Evolutionary conservation across 2,329 filamentous ascomycete genomes (phyloP), one percentile per base, ranked within the genome.

Genomic region (Sporothrix mexicana): DNA sequence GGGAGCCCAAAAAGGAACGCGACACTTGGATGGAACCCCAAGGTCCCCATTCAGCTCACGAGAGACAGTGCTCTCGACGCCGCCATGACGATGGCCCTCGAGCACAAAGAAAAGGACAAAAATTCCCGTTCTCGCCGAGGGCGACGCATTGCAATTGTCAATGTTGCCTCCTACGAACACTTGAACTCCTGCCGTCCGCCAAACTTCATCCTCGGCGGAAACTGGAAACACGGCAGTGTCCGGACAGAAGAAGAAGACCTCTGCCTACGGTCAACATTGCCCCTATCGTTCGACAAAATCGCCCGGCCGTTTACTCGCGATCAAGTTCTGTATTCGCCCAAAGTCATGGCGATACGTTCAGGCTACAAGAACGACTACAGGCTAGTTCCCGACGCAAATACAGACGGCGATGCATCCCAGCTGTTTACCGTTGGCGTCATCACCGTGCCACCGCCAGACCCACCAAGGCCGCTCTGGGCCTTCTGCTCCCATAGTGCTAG

Each of bases 161-260:
- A 92, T 77, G 88, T 92, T 8, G 36, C 23, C 10, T 64, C 61
- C 41, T 17, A 64, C 41, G 36, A 1, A 8, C 15, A n/a, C 6
- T 36, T 5, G 4, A 12, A 9, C 2, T 8, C 61, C 81, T 90
- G 91, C 90, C n/a, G 91, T 91, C 23, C 90, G 89, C 30, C 30
- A 36, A 36, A 5, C 2, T 36, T 36, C 4, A 2, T 36, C 30
- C 30, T 36, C 30, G 30, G 30, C 3, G 30, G 30, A 36, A 36
- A 36, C 20, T 93, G 90, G 85, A 78, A 85, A 4, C 84, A 84
- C 51, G 91, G 91, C 49, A 84, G 88, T 71, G 80, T 87, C 43
- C 90, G 91, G 0, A 68, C 64, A 17, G 91, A 93, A 79, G 91
- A 93, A 80, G 91, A 93, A 81, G 86, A 87, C 2, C 83, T 93